These are phyloP conservation scores for Epithemia pelagica DNA, from an alignment of 108 stramenopile species.

Conservation along the genomic window DNA sequence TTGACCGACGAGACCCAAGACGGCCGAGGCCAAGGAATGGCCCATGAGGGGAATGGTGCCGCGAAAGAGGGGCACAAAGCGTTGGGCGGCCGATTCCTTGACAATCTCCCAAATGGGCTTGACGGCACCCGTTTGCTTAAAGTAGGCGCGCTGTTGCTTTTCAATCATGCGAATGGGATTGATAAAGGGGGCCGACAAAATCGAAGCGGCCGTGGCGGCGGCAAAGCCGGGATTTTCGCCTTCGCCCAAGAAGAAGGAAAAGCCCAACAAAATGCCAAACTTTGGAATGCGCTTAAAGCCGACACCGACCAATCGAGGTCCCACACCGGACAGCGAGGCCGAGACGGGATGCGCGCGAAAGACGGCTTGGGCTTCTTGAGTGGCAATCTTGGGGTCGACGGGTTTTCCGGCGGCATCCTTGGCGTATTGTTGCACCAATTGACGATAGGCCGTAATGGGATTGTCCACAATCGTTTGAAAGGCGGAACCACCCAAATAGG, in stretches of 20 bases:
- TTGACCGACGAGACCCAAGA: constrained; percentile 87
- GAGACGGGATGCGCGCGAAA: constrained; percentile 75
- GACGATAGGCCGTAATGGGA: constrained; percentile 89
- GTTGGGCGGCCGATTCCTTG: constrained; percentile 68
- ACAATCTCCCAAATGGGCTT: constrained; percentile 86
- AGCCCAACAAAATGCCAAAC: constrained; percentile 82
- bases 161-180: constrained; percentile 94
- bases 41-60: constrained; percentile 90
- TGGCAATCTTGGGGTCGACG: constrained; percentile 78
- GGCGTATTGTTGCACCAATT: constrained; percentile 90
- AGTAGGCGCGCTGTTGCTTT: constrained; percentile 90
- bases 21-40: constrained; percentile 82
- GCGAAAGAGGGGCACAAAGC: constrained; percentile 83
- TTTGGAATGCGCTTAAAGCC: constrained; percentile 92
- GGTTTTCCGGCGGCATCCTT: constrained; percentile 80
- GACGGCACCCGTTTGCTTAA: constrained; percentile 74
- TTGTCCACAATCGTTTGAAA: constrained; percentile 90
- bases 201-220: constrained; percentile 79
- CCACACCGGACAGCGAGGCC: constrained; percentile 71
- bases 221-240: constrained; percentile 67
- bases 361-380: constrained; percentile 71
- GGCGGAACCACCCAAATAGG: constrained; percentile 84
- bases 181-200: constrained; percentile 83
- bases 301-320: constrained; percentile 85
- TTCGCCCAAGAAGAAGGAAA: constrained; percentile 82